Conservation (phyloP, 352 stramenopile species). For the Blastocystis sp. region DNA sequence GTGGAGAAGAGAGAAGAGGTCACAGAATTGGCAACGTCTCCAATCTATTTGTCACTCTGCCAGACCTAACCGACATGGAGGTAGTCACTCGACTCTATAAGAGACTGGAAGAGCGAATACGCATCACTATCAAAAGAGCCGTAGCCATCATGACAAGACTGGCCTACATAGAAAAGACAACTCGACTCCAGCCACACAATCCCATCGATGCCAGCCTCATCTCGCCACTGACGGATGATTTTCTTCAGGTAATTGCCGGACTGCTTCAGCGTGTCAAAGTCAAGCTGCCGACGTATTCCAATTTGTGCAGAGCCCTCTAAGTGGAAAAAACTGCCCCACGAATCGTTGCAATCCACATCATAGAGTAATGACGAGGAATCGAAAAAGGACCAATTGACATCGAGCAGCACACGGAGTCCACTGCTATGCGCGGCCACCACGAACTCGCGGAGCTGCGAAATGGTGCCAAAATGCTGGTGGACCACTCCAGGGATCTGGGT, state of each 20-base stretch:
- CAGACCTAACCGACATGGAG: background rate
- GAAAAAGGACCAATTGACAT: slow-evolving; percentile 32
- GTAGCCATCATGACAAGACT: background rate
- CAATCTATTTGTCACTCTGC: background rate
- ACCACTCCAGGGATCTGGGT: slow-evolving; percentile 21
- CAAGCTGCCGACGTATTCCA: background rate
- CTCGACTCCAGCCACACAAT: slow-evolving; percentile 16
- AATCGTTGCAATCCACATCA: background rate
- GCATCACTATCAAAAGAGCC: background rate
- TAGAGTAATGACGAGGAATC: background rate
- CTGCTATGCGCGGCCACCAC: background rate
- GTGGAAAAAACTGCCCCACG: background rate
- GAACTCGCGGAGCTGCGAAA: slow-evolving; percentile 23
- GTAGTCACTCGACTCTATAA: background rate
- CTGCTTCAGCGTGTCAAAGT: background rate
- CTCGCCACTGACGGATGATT: background rate
- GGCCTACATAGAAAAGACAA: background rate
- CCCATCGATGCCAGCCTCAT: slow-evolving; percentile 14
- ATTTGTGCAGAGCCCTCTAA: background rate
- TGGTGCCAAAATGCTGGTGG: slow-evolving; percentile 13
- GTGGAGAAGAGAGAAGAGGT: background rate
- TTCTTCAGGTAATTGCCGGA: background rate
- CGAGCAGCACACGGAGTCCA: background rate
- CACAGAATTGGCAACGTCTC: background rate
- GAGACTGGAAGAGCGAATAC: background rate